These are phyloP conservation scores for Salmacisia buchloeana DNA, from an alignment of 1,284 basidiomycete species.

Conservation along the genomic window DNA sequence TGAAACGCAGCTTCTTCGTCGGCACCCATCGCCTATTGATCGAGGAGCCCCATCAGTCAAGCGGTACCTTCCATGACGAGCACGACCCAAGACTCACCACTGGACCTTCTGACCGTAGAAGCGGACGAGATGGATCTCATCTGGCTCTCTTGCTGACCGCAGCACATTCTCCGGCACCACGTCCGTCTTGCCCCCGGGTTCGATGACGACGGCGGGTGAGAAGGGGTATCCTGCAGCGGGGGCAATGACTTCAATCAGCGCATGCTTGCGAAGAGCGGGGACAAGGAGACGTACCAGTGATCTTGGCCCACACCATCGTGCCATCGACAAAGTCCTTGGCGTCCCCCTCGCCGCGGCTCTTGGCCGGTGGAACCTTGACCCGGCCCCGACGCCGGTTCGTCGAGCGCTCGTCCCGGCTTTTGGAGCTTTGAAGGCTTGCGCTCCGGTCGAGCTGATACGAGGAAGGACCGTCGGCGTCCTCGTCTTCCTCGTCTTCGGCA, in stretches of 20 bases:
- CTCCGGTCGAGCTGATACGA: neutral
- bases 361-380: slow-evolving; percentile 5
- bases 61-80: slow-evolving; percentile 55
- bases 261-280: too few species aligned
- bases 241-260: neutral
- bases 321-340: neutral
- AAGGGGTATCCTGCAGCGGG: slow-evolving; percentile 43
- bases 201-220: slow-evolving; percentile 54
- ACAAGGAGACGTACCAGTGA: slow-evolving; percentile 7
- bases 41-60: neutral
- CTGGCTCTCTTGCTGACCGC: slow-evolving; percentile 42
- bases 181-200: slow-evolving; percentile 54
- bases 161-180: slow-evolving; percentile 58
- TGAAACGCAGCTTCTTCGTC: slow-evolving; percentile 11
- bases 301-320: slow-evolving; percentile 13
- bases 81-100: slow-evolving; percentile 62
- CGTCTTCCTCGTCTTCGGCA: slow-evolving; percentile 33
- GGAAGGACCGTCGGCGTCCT: slow-evolving; percentile 8
- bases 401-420: slow-evolving; percentile 45
- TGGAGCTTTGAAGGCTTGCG: slow-evolving; percentile 59
- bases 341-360: slow-evolving; percentile 6
- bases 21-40: slow-evolving; percentile 11
- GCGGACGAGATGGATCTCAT: slow-evolving; percentile 57
- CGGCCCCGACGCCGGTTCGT: slow-evolving; percentile 12
- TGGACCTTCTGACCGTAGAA: slow-evolving; percentile 62